A percentile compares a stretch with the other conserved stretches of the same genome.
Evolutionary conservation across 2,329 filamentous ascomycete species (phyloP).

Genomic region (Cytospora chrysosperma): DNA sequence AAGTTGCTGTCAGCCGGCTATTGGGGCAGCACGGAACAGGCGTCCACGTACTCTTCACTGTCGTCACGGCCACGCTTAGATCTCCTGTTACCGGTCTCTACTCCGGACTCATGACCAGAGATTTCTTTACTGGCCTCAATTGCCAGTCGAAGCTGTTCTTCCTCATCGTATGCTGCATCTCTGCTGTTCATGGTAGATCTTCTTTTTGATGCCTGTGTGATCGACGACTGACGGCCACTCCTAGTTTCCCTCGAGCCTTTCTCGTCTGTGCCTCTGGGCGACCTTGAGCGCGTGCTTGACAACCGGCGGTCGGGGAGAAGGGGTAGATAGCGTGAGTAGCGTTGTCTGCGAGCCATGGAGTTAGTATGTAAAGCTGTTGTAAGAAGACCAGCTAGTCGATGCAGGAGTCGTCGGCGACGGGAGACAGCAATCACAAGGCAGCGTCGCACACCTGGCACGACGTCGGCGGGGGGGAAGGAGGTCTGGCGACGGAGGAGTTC

Average conservation of each 20-base stretch:
- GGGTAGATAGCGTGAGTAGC: constrained; percentile 65
- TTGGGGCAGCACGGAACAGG: constrained; percentile 7
- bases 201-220: constrained; percentile 68
- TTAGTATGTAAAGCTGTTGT: constrained; percentile 36
- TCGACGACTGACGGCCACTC: constrained; percentile 52
- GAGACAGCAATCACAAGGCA: background rate
- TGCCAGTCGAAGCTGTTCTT: constrained; percentile 81
- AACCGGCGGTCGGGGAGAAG: constrained; percentile 53
- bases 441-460: background rate
- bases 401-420: background rate
- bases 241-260: constrained; percentile 35
- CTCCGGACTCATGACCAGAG: constrained; percentile 48
- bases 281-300: constrained; percentile 59
- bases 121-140: constrained; percentile 95
- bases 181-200: constrained; percentile 97
- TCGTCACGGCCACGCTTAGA: constrained; percentile 85
- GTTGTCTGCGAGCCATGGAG: constrained; percentile 50
- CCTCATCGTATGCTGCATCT: constrained; percentile 92
- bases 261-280: constrained; percentile 51
- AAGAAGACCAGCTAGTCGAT: background rate
- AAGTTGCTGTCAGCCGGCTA: constrained; percentile 29
- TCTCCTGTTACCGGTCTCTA: constrained; percentile 51
- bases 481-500: constrained; percentile 36
- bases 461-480: no score
- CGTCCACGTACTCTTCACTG: constrained; percentile 79